Evolutionary conservation across 1,284 basidiomycete species (phyloP), one percentile per base, ranked within the genome.

Genomic region (Puccinia polysora): DNA sequence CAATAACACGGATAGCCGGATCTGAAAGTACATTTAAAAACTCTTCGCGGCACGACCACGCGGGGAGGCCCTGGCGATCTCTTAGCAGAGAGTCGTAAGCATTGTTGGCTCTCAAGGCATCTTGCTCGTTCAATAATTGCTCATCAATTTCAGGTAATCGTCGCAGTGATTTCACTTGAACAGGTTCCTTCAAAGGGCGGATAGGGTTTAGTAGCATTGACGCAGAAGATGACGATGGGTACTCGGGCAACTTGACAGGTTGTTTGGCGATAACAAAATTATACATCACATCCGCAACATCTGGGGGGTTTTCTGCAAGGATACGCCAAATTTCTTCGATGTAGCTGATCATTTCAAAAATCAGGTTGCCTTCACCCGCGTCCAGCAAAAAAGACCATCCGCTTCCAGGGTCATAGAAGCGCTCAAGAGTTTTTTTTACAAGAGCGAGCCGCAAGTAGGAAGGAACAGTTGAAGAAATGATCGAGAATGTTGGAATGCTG

Each of bases 361-460:
- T 83, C 63, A 92, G 86, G 1, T 88, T 88, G 75, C 84, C 84
- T 38, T 89, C 86, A 0, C 86, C 88, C 0, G 83, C 79, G 74
- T 88, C 85, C 20, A 87, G 78, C 30, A 90, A 84, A 5, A 82
- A 82, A 25, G 77, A 77, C 74, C 84, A 81, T 43, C 53, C 43
- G 34, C 63, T 85, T 84, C 1, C 82, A 83, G 15, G 80, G 75
- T 62, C 80, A 79, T 0, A 78, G 77, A 74, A 25, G 53, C 45
- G 18, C 63, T 75, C 62, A 55, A 73, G 20, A 38, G 74, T 75
- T 75, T 73, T 53, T 74, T 56, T 56, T 65, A 53, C 73, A 18
- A 96, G 83, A 76, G 95, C 87, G 0, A 97, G 85, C 38, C 90
- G 87, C 74, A 96, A 83, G 79, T 96, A 97, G 0, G 91, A 84